Conservation (phyloP, 441 rosid genomes). For the Kokia cookei region DNA sequence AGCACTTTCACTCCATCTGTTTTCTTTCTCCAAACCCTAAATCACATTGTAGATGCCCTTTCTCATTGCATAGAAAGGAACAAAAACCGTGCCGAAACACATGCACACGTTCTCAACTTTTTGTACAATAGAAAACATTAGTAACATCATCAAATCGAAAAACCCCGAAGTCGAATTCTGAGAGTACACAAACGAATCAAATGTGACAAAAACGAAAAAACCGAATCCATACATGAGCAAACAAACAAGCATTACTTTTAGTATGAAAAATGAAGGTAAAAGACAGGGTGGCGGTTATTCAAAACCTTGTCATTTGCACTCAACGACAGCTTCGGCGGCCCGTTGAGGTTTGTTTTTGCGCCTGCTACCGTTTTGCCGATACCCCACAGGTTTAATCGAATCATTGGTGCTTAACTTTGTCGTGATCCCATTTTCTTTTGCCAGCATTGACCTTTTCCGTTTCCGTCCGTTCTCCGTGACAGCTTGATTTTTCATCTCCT, state of each 20-base stretch:
- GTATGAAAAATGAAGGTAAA: slow-evolving; percentile 1
- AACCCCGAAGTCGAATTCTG: neutral
- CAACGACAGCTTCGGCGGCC: slow-evolving; percentile 94
- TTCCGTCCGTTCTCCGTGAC: neutral
- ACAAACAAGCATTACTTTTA: neutral
- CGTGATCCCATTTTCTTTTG: neutral
- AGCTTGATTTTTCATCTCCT: neutral
- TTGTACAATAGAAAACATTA: no score
- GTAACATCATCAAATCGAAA: neutral
- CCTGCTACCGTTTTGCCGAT: slow-evolving; percentile 80
- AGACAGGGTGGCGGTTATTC: neutral
- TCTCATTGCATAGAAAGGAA: neutral
- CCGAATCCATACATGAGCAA: neutral
- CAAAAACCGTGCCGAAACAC: neutral
- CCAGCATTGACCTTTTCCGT: slow-evolving; percentile 9
- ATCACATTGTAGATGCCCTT: neutral
- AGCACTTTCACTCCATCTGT: no score
- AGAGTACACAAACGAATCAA: slow-evolving; percentile 2
- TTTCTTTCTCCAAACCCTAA: no score
- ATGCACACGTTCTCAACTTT: neutral
- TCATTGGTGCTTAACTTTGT: neutral
- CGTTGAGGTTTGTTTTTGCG: slow-evolving; percentile 90
- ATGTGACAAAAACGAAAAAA: neutral
- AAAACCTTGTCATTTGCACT: slow-evolving; percentile 49
- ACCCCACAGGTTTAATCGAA: slow-evolving; percentile 33